Base-by-base conservation (phyloP, 305 asterid genomes). In the Fraxinus angustifolia region DNA sequence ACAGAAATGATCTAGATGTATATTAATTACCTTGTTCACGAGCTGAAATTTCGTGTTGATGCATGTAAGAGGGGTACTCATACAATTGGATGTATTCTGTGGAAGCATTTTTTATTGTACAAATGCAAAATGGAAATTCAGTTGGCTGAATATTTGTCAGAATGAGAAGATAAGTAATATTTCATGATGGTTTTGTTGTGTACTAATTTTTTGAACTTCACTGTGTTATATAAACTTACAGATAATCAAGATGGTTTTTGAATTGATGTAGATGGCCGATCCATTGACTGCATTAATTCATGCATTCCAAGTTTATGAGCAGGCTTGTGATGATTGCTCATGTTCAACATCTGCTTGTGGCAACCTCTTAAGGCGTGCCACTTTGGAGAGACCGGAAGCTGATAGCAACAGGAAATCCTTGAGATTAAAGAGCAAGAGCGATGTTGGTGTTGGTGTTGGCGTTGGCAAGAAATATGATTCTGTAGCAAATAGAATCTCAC, bases 261-360 rank as follows among this genome's bases (percentile, higher is more conserved):
- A 34, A 82, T 58, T 83, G 78, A 79, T 86, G 86, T 91, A 93
- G 96, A 92, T 92, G 98, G 93, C 91, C 3, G 97, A 93, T 87
- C 97, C 95, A 11, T 85, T 93, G 81, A 93, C 95, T 17, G 98
- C 96, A 81, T 83, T 93, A 77, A 93, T 93, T 87, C 97, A 93
- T 38, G 98, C 97, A 1, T 97, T 93, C 77, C 98, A 93, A 90
- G 96, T 93, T 58, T 2, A 70, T 7, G 85, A 87, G 38, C 86
- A 85, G 75, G 60, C 73, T 71, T 1, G 56, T 28, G 85, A 85
- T 50, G 84, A 73, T 7, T 60, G 53, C 42, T 60, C 78, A 17
- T 19, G 45, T 12, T 58, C 81, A 77, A 81, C 81, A 79, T 40
- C 77, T 34, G 70, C 56, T 4, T 21, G 74, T 42, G 79, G 72